Evolutionary conservation across 345 rosid species (phyloP).

Genomic region (Syzygium aromaticum): DNA sequence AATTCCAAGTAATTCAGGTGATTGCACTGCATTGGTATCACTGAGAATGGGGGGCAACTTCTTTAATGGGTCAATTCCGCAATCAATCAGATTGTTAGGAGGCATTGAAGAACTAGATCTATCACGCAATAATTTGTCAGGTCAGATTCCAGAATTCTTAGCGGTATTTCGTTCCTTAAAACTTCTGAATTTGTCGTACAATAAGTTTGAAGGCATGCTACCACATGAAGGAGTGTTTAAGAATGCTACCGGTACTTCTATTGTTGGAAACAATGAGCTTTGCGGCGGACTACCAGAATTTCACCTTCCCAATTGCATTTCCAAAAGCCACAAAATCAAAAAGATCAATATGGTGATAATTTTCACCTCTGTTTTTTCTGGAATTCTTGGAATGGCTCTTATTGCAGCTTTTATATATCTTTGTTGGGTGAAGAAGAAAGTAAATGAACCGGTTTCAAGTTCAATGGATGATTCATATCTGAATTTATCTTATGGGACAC

Average conservation of each 20-base stretch:
- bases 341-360: neutral
- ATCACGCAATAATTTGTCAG: neutral
- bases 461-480: neutral
- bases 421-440: neutral
- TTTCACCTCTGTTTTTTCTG: rapidly evolving
- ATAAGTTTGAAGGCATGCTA: neutral
- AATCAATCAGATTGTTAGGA: neutral
- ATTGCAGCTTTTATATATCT: rapidly evolving
- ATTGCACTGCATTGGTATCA: neutral
- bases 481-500: neutral
- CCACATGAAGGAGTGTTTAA: neutral
- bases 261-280: neutral
- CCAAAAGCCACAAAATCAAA: neutral
- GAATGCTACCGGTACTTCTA: neutral
- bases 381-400: neutral
- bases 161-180: neutral
- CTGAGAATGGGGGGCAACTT: neutral
- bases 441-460: neutral
- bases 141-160: neutral
- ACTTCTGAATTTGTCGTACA: neutral
- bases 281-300: rapidly evolving
- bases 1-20: neutral
- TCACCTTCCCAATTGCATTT: neutral
- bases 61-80: neutral
- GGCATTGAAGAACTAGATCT: neutral